Conservation (phyloP, 805 yeast species). For the Ogataea siamensis region DNA sequence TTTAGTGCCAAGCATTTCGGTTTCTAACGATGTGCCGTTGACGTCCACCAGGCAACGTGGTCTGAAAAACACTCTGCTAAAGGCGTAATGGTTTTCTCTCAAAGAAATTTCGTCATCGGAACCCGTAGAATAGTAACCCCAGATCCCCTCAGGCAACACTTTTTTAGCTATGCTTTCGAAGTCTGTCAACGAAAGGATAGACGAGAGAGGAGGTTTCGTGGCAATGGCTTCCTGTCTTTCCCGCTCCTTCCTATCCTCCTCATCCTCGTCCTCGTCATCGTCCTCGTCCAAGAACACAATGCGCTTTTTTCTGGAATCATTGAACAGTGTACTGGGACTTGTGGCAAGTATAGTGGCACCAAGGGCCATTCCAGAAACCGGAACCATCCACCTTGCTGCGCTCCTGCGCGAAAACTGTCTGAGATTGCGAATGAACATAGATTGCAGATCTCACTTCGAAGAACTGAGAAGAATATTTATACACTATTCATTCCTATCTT, state of each 20-base stretch:
- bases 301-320: conserved; percentile 19
- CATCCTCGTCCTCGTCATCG: conserved; percentile 28
- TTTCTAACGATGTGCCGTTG: conserved; percentile 52
- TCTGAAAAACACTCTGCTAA: conserved; percentile 79
- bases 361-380: conserved; percentile 9
- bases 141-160: conserved; percentile 68
- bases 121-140: conserved; percentile 90
- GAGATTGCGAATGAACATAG: conserved; percentile 6
- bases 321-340: conserved; percentile 11
- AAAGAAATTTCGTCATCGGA: conserved; percentile 87
- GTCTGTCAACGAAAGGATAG: conserved; percentile 73
- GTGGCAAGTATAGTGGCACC: conserved; percentile 6
- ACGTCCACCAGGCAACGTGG: conserved; percentile 83
- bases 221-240: conserved; percentile 40
- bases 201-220: conserved; percentile 64
- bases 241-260: conserved; percentile 33
- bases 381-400: neutral
- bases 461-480: neutral
- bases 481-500: conserved; percentile 7
- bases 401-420: conserved; percentile 3
- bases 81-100: conserved; percentile 87
- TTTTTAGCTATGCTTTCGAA: conserved; percentile 83
- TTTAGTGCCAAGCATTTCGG: conserved; percentile 67
- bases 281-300: conserved; percentile 29
- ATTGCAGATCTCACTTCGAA: too few species aligned